phyloP scores from a whole-genome alignment of 2,329 filamentous ascomycete species.

The Pestalotiopsis sp. region DNA sequence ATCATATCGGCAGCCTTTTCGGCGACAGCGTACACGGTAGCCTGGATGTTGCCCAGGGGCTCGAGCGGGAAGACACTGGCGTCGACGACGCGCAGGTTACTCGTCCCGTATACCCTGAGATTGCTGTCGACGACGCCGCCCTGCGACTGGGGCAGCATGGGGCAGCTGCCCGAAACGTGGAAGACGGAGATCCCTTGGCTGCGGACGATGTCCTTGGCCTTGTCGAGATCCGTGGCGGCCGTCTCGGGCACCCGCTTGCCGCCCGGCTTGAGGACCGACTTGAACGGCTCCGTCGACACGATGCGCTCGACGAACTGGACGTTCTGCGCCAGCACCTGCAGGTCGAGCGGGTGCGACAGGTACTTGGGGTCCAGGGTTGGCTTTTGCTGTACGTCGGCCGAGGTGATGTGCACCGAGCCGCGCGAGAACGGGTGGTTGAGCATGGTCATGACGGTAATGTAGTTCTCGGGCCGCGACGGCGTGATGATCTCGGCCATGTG shows the following conservation, averaged over 20 bases:
- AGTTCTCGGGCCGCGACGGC: slow-evolving; percentile 23
- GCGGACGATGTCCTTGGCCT: slow-evolving; percentile 39
- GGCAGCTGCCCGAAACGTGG: slow-evolving; percentile 52
- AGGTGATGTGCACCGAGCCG: neutral
- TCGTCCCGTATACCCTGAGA: slow-evolving; percentile 20
- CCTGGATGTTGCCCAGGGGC: slow-evolving; percentile 18
- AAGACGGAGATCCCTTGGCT: slow-evolving; percentile 41
- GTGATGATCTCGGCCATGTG: neutral
- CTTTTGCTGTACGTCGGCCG: slow-evolving; percentile 38
- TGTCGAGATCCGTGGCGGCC: slow-evolving; percentile 33
- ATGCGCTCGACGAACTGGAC: slow-evolving; percentile 44
- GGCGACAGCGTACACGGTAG: slow-evolving; percentile 11
- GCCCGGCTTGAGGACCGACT: slow-evolving; percentile 38
- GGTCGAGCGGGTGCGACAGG: slow-evolving; percentile 58
- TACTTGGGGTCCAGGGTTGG: slow-evolving; percentile 60
- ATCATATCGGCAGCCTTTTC: slow-evolving; percentile 7
- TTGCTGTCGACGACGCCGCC: slow-evolving; percentile 22
- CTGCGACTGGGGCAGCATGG: slow-evolving; percentile 20
- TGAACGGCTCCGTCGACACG: slow-evolving; percentile 42
- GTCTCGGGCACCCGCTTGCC: slow-evolving; percentile 40
- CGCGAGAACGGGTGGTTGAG: slow-evolving; percentile 1
- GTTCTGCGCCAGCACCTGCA: slow-evolving; percentile 51
- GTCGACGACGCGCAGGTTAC: slow-evolving; percentile 23
- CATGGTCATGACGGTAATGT: slow-evolving; percentile 15
- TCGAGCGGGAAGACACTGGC: slow-evolving; percentile 23